Conservation (phyloP, 2,329 filamentous ascomycete species). For the Stylonectria norvegica region DNA sequence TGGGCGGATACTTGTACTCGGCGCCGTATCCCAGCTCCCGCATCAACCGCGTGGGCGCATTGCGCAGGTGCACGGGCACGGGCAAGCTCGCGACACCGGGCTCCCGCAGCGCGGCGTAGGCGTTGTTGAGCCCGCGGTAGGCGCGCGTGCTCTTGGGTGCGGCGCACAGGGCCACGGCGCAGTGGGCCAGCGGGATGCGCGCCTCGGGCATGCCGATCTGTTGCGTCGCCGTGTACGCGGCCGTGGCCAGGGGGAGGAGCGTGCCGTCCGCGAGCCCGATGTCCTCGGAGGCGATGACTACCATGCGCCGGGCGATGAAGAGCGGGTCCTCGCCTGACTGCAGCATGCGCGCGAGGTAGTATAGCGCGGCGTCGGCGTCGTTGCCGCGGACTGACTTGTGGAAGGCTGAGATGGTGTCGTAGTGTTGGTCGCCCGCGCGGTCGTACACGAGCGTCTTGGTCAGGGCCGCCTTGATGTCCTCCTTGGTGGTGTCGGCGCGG, state of each 20-base stretch:
- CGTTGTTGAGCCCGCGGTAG: conserved; percentile 79
- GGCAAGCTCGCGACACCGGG: conserved; percentile 79
- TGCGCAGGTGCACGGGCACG: conserved; percentile 82
- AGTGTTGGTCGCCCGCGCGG: conserved; percentile 91
- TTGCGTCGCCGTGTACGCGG: conserved; percentile 81
- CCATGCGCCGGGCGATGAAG: conserved; percentile 87
- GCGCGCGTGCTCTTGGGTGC: conserved; percentile 84
- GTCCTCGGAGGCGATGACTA: conserved; percentile 93
- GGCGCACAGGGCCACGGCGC: conserved; percentile 73
- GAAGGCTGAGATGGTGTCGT: conserved; percentile 94
- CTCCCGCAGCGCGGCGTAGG: conserved; percentile 73
- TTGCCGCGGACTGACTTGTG: conserved; percentile 92
- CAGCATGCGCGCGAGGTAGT: conserved; percentile 94
- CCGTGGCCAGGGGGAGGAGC: conserved; percentile 78
- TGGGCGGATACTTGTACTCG: conserved; percentile 95
- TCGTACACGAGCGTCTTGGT: conserved; percentile 96
- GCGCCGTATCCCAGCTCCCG: conserved; percentile 86
- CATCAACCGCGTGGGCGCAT: conserved; percentile 91
- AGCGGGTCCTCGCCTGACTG: conserved; percentile 91
- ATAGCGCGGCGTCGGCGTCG: conserved; percentile 82
- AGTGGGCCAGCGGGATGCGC: conserved; percentile 86
- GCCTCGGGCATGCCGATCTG: conserved; percentile 96
- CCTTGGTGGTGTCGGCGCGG: conserved; percentile 63
- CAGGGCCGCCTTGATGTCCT: conserved; percentile 74
- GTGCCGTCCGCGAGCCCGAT: conserved; percentile 85